phyloP scores from a whole-genome alignment of 164 flowering plant species.

The Brasenia schreberi region DNA sequence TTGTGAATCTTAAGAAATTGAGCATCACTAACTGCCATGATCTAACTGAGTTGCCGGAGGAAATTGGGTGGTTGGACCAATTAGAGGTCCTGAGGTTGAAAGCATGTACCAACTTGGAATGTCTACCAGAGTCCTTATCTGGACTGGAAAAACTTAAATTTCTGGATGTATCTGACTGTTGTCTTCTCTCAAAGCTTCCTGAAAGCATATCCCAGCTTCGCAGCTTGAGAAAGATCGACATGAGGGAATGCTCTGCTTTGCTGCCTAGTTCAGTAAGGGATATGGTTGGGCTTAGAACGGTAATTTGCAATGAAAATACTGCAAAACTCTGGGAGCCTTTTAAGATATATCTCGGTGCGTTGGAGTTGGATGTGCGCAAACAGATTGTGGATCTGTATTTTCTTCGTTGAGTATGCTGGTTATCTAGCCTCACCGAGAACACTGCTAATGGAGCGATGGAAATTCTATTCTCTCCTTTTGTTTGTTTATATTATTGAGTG shows the following conservation, averaged over 20 bases:
- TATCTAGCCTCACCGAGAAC: no score
- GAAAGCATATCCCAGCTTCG: constrained; percentile 29
- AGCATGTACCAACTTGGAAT: constrained; percentile 43
- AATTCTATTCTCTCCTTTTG: no score
- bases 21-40: constrained; percentile 68
- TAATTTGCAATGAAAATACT: constrained; percentile 59
- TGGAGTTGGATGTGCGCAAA: no score
- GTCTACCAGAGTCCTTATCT: constrained; percentile 39
- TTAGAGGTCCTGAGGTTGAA: constrained; percentile 40
- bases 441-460: no score
- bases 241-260: constrained; percentile 49
- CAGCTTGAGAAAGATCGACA: constrained; percentile 63
- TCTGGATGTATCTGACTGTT: constrained; percentile 68
- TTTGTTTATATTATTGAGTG: no score
- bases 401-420: no score
- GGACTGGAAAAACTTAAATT: constrained; percentile 32
- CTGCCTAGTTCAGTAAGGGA: constrained; percentile 32
- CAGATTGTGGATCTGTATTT: no score
- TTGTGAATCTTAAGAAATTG: constrained; percentile 30
- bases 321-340: constrained; percentile 43
- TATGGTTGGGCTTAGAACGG: constrained; percentile 28
- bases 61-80: constrained; percentile 29
- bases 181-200: constrained; percentile 44
- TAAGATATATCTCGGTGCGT: not conserved
- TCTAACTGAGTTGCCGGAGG: constrained; percentile 35